Base-by-base conservation (phyloP, 331 rosid species). In the Rhamnella rubrinervis region DNA sequence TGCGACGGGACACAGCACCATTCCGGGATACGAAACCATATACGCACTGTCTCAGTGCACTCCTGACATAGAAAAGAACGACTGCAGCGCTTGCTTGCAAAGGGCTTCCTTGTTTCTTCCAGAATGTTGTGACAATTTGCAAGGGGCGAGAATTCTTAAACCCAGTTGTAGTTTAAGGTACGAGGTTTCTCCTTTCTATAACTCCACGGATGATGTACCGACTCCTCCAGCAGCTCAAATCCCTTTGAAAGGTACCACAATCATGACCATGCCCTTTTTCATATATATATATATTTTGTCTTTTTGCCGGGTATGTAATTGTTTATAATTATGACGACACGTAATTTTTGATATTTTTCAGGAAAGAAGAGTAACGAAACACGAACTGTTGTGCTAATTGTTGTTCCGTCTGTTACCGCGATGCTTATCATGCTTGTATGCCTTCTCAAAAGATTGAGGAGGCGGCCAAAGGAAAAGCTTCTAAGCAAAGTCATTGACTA, bases 21-120 rank as follows among this genome's bases (percentile, higher is more conserved):
- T 65, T 8, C 65, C 70, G 0, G 69, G 16, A 7, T 51, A 0
- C 3, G 74, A 68, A 61, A 20, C 5, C 0, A 44, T 80, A 25
- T 63, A 55, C 18, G 81, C 78, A 17, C 37, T 64, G 15, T 47
- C 13, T 1, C 81, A 80, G 57, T 75, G 81, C 51, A 80, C 81
- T 12, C 85, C 85, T 13, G 78, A 76, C 63, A n/a, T 80, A 2
- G 19, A 62, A 15, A n/a, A 40, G 14, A 2, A 18, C 1, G 56
- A 73, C 1, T 78, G 75, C 62, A 53, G 25, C 3, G 25, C 0
- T 11, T 78, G 78, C 69, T 65, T 76, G 11, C 2, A 63, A 8
- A 6, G 6, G 0, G 6, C 63, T 2, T 10, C 35, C 31, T 20
- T 6, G 6, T 3, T 0, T 9, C 64, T 80, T 60, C 63, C 67